Percentiles rank a stretch among this genome's conserved stretches.
Conservation (phyloP, 208 protist species). For the Naegleria gruberi region DNA sequence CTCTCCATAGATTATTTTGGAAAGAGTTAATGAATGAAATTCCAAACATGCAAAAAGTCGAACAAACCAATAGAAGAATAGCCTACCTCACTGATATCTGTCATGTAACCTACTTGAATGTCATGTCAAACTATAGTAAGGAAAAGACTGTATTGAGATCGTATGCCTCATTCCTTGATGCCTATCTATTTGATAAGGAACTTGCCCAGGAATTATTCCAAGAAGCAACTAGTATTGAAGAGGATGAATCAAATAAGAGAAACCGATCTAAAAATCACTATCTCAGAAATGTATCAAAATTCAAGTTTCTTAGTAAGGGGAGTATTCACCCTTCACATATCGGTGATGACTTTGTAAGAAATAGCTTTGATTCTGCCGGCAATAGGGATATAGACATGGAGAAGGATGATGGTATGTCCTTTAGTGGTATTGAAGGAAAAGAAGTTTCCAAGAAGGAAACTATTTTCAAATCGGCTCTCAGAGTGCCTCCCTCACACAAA, state of each 20-base stretch:
- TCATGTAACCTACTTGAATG: background rate
- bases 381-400: background rate
- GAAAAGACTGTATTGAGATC: background rate
- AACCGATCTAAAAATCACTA: too few species aligned
- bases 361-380: too few species aligned
- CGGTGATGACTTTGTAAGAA: too few species aligned
- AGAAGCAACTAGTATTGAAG: background rate
- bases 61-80: background rate
- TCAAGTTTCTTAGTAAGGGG: too few species aligned
- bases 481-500: background rate
- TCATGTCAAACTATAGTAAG: background rate
- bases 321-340: too few species aligned
- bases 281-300: too few species aligned
- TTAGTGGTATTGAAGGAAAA: background rate
- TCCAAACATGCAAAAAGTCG: background rate
- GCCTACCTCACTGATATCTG: background rate
- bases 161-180: background rate
- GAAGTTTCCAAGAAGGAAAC: background rate
- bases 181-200: background rate
- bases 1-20: background rate
- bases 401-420: background rate
- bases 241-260: background rate
- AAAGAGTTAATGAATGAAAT: background rate
- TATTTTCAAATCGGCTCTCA: background rate
- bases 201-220: background rate